A percentile compares a stretch with the other conserved stretches of the same genome.
Evolutionary conservation across 805 yeast species (phyloP).

Genomic region (Komagataella mondaviorum): DNA sequence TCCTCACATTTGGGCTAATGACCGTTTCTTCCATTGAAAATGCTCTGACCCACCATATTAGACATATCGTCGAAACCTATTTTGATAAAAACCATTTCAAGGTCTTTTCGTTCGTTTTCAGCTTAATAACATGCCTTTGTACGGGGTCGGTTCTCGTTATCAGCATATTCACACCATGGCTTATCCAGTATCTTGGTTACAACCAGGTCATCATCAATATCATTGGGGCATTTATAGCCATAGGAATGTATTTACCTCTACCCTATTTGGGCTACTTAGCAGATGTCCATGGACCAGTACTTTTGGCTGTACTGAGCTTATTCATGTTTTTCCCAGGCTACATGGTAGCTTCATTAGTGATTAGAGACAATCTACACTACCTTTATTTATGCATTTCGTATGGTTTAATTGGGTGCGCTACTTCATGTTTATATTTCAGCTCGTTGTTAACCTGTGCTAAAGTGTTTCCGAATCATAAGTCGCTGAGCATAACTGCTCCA

Average conservation of each 20-base stretch:
- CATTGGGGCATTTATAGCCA: slow-evolving; percentile 58
- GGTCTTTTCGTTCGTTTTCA: slow-evolving; percentile 36
- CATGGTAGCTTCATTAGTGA: slow-evolving; percentile 28
- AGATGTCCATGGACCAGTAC: slow-evolving; percentile 75
- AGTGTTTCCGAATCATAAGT: slow-evolving; percentile 63
- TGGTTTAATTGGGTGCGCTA: slow-evolving; percentile 52
- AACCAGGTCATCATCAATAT: slow-evolving; percentile 53
- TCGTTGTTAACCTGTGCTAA: slow-evolving; percentile 73
- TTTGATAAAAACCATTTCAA: slow-evolving; percentile 29
- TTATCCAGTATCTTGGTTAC: slow-evolving; percentile 45
- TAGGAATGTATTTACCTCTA: slow-evolving; percentile 77
- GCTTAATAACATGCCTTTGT: slow-evolving; percentile 53
- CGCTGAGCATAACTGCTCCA: slow-evolving; percentile 79
- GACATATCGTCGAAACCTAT: slow-evolving; percentile 25
- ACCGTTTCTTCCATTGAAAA: slow-evolving; percentile 21
- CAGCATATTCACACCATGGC: slow-evolving; percentile 63
- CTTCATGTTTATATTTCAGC: slow-evolving; percentile 60
- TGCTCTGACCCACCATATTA: slow-evolving; percentile 28
- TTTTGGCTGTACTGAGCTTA: slow-evolving; percentile 49
- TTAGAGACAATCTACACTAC: slow-evolving; percentile 15
- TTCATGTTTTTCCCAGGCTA: slow-evolving; percentile 60
- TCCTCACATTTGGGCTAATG: slow-evolving; percentile 5
- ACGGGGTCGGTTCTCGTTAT: slow-evolving; percentile 78
- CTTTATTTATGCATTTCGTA: slow-evolving; percentile 33
- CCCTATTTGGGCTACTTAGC: slow-evolving; percentile 76